Base-by-base conservation (phyloP, 495 filamentous ascomycete genomes). In the Elaphomyces granulatus region DNA sequence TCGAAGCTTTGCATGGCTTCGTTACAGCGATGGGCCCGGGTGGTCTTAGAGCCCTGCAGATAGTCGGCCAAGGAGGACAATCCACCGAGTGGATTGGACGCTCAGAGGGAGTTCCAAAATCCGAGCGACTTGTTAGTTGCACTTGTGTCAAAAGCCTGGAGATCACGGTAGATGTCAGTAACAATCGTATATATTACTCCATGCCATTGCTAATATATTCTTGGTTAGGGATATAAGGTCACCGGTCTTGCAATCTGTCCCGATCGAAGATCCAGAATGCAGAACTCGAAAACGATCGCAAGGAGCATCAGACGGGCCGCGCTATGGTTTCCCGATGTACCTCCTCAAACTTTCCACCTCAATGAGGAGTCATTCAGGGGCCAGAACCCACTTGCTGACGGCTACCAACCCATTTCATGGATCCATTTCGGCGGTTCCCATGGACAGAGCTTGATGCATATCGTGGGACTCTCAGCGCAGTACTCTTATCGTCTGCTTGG, bases 1-100 rank as follows among this genome's bases (percentile, higher is more conserved):
- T n/a, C n/a, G n/a, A n/a, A n/a, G n/a, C n/a, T n/a, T n/a, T n/a
- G n/a, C n/a, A n/a, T n/a, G n/a, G n/a, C n/a, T n/a, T n/a, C n/a
- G n/a, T n/a, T n/a, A n/a, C n/a, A n/a, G n/a, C n/a, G n/a, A n/a
- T n/a, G n/a, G n/a, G n/a, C n/a, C n/a, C n/a, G n/a, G n/a, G n/a
- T n/a, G n/a, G n/a, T 39, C 21, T 39, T 39, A 12, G 15, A 39
- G 37, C 37, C 10, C 4, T 39, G n/a, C 37, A 39, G 32, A 16
- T 39, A 7, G 12, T 39, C 12, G 12, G n/a, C 21, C 21, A 39
- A 16, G 16, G 20, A 16, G n/a, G 21, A 20, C 37, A 39, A 15
- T 30, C 20, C 28, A 30, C 37, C 32, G 14, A 39, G 17, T 39
- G 37, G 37, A 3, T 31, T 10, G 37, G 37, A 10, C 20, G 15